Percentiles rank a stretch among this genome's conserved stretches.
phyloP scores from a whole-genome alignment of 768 basidiomycete genomes.

The Agaricus subrufescens region DNA sequence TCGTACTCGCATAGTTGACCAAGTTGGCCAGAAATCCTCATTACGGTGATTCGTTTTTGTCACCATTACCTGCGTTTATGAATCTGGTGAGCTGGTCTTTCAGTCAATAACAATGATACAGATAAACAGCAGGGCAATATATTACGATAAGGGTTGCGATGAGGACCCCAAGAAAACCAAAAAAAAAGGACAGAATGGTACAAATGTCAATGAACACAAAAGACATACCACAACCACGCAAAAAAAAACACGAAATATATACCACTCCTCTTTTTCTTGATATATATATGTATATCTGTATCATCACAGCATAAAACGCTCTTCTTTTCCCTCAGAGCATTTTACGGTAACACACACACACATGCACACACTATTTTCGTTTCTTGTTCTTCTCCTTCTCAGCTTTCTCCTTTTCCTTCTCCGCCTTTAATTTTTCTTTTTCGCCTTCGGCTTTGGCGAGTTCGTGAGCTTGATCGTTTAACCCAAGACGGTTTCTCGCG shows the following conservation, averaged over 20 bases:
- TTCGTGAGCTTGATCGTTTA: conserved; percentile 86
- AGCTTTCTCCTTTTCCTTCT: conserved; percentile 31
- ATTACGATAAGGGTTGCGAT: conserved; percentile 5
- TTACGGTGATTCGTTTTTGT: no score
- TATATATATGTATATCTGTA: not conserved
- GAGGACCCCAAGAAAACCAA: not conserved
- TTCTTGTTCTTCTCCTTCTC: conserved; percentile 26
- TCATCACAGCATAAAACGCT: no score
- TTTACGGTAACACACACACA: not conserved
- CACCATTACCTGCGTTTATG: no score
- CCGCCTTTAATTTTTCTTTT: conserved; percentile 59
- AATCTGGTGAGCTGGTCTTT: conserved; percentile 17
- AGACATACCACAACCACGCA: not conserved
- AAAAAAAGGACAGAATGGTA: not conserved
- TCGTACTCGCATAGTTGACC: no score
- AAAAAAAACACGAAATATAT: not conserved
- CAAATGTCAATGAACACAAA: not conserved
- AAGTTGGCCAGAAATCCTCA: no score
- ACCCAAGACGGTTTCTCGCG: conserved; percentile 82
- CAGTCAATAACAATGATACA: conserved; percentile 23
- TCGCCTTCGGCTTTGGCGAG: conserved; percentile 68
- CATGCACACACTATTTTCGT: conserved; percentile 7
- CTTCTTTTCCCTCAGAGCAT: no score
- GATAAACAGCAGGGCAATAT: conserved; percentile 12
- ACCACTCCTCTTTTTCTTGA: not conserved